phyloP scores from a whole-genome alignment of 176 grass and related monocot species.

The Pharus latifolius region DNA sequence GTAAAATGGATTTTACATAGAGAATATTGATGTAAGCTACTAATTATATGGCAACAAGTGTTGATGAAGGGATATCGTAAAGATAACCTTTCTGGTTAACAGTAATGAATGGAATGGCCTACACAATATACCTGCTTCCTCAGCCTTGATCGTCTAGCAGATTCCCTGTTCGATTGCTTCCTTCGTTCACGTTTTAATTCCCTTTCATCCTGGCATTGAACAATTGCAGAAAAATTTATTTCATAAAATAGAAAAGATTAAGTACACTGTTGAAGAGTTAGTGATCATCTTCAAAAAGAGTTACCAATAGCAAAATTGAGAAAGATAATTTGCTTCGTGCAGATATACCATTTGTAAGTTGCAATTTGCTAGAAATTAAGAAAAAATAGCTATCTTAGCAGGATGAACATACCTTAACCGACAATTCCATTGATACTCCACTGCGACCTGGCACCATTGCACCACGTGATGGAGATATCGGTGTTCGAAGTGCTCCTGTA shows the following conservation, averaged over 20 bases:
- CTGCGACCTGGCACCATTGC: conserved; percentile 21
- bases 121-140: conserved; percentile 69
- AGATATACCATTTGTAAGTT: neutral
- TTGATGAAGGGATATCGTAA: neutral
- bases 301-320: neutral
- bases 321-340: neutral
- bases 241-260: neutral
- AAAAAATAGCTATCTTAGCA: neutral
- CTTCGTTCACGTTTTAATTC: conserved; percentile 71
- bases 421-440: conserved; percentile 41
- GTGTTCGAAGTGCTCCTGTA: conserved; percentile 26
- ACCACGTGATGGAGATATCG: conserved; percentile 12
- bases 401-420: conserved; percentile 45
- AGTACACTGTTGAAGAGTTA: neutral
- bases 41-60: neutral
- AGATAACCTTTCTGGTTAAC: neutral
- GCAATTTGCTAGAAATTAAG: neutral
- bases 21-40: neutral
- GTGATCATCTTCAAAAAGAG: neutral
- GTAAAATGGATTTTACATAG: neutral
- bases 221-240: neutral
- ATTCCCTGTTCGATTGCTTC: conserved; percentile 93
- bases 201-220: conserved; percentile 51
- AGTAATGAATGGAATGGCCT: neutral
- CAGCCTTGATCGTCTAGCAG: conserved; percentile 89